phyloP scores from a whole-genome alignment of 352 stramenopile genomes.

The Phytophthora citrophthora region DNA sequence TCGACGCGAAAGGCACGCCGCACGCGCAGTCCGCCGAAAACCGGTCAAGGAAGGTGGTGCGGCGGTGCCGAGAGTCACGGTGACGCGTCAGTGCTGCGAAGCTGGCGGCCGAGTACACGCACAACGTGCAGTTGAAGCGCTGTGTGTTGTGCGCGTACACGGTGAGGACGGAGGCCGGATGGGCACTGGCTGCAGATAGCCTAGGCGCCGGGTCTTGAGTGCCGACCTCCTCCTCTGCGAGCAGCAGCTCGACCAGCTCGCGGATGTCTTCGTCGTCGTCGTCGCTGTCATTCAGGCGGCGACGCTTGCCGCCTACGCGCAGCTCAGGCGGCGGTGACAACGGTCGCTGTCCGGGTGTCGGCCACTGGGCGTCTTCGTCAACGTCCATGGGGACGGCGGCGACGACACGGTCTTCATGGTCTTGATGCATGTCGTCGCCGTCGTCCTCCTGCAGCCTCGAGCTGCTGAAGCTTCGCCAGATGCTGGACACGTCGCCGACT shows the following conservation, averaged over 20 bases:
- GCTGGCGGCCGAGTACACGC: no score
- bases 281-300: background rate
- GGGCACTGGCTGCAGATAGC: background rate
- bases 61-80: background rate
- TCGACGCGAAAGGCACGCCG: background rate
- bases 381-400: background rate
- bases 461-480: background rate
- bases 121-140: no score
- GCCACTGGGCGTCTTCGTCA: background rate
- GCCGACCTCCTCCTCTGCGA: background rate
- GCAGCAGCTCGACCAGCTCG: background rate
- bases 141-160: no score
- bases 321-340: background rate
- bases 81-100: no score
- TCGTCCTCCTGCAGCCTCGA: background rate
- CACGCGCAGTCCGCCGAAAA: background rate
- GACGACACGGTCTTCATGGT: background rate
- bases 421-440: background rate
- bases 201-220: background rate
- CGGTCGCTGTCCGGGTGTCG: background rate
- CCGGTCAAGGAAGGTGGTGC: background rate
- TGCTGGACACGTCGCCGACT: no score
- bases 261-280: background rate
- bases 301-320: background rate
- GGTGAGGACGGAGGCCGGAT: background rate